Percentiles rank a stretch among this genome's conserved stretches.
phyloP scores from a whole-genome alignment of 202 grass and related monocot species.

The Setaria viridis region DNA sequence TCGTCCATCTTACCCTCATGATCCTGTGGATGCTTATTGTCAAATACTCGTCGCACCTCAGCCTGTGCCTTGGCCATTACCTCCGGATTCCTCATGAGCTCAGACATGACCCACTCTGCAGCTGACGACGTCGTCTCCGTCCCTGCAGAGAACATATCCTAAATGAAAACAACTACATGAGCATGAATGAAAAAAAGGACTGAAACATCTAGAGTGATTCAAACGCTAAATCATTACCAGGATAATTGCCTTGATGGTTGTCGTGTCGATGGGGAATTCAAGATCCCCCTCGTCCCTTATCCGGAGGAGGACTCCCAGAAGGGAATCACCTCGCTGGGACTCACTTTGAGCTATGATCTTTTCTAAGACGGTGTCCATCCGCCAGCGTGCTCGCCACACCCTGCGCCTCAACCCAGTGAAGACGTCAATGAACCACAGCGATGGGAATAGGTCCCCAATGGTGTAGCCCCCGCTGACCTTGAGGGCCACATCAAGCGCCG shows the following conservation, averaged over 20 bases:
- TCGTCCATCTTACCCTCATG: constrained; percentile 18
- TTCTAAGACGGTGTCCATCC: background rate
- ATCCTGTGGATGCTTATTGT: background rate
- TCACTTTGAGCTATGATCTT: background rate
- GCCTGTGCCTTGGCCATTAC: constrained; percentile 46
- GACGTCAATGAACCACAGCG: background rate
- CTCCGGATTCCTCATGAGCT: constrained; percentile 56
- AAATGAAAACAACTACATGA: background rate
- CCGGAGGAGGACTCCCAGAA: constrained; percentile 47
- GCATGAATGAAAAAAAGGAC: too few relatives aligned
- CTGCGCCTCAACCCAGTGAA: background rate
- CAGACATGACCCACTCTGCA: background rate
- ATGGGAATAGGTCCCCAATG: background rate
- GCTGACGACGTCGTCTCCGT: constrained; percentile 50
- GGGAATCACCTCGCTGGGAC: background rate
- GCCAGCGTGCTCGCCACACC: background rate
- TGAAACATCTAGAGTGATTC: too few relatives aligned
- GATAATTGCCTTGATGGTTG: constrained; percentile 51
- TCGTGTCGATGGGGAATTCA: constrained; percentile 23
- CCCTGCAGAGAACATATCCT: constrained; percentile 49
- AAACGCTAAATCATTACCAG: too few relatives aligned
- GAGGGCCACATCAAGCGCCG: background rate
- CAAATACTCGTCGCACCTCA: constrained; percentile 32
- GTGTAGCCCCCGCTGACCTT: background rate
- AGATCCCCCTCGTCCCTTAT: background rate